Base-by-base conservation (phyloP, 306 rosid species). In the Quercus variabilis region DNA sequence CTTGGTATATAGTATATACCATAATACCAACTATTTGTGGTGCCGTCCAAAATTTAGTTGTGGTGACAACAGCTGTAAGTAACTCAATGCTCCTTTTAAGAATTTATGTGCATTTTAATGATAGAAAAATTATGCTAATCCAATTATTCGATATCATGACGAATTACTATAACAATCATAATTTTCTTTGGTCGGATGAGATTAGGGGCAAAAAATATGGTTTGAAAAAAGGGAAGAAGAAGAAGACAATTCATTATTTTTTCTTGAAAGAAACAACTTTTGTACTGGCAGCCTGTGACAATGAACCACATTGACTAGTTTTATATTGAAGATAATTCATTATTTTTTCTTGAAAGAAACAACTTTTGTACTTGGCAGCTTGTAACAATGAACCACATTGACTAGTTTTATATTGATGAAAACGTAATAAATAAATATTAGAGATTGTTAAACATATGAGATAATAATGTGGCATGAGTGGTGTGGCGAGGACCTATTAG, bases 151-250 rank as follows among this genome's bases (percentile, higher is more conserved):
- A 26, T 3, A 70, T n/a, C 10, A 75, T 6, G 14, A 17, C 11
- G 7, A 13, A 5, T 2, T 11, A 20, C 46, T 1, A 51, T 5
- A 46, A 31, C 4, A 74, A 74, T 55, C 76, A 33, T 71, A 28
- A 6, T n/a, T 68, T 55, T 55, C 59, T 80, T 31, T 49, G 76
- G 57, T 77, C 49, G 38, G 56, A 80, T 80, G 11, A 41, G 11
- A 41, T 1, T 41, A 41, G 12, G 12, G 49, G 2, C 49, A 1
- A 41, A 41, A 41, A 7, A 5, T 41, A 9, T 6, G 0, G 49
- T 2, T 41, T 9, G 1, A 41, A 41, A 41, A 17, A 56, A 7
- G 12, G 13, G 20, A 3, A 57, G 28, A 57, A 20, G 18, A 5
- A 63, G 26, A 25, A 33, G 38, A 31, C 38, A 33, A 33, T 33